These are phyloP conservation scores for Pichia sp. DNA, from an alignment of 1,139 yeast genomes.

Conservation along the genomic window DNA sequence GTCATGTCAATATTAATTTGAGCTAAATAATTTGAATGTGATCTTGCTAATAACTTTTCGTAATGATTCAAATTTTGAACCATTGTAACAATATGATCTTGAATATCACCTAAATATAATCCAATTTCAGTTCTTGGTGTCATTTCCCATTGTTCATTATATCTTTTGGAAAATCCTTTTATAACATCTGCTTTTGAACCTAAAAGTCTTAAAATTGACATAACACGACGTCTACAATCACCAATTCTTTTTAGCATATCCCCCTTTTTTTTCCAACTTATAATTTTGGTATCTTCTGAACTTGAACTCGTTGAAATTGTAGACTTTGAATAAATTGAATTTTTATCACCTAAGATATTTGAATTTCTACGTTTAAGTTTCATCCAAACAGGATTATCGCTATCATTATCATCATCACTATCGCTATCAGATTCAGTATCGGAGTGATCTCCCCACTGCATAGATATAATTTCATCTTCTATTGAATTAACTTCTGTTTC, in stretches of 20 bases:
- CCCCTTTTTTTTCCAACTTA: constrained; percentile 87
- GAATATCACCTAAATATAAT: constrained; percentile 88
- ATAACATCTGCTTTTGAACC: constrained; percentile 96
- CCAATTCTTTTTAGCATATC: constrained; percentile 94
- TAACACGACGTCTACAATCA: constrained; percentile 88
- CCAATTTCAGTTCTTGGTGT: constrained; percentile 76
- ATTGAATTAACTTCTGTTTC: constrained; percentile 89
- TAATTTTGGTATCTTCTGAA: constrained; percentile 44
- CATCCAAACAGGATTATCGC: constrained; percentile 22
- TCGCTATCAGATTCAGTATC: constrained; percentile 39
- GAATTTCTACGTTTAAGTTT: constrained; percentile 27
- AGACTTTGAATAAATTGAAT: constrained; percentile 13
- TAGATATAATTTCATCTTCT: constrained; percentile 80
- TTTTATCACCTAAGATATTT: constrained; percentile 21
- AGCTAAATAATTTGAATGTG: constrained; percentile 92
- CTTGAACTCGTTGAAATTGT: constrained; percentile 28
- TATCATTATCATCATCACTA: constrained; percentile 6
- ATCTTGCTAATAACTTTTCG: constrained; percentile 85
- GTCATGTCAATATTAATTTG: constrained; percentile 98
- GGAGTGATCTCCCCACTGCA: constrained; percentile 66
- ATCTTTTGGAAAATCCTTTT: constrained; percentile 86
- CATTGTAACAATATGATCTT: constrained; percentile 94
- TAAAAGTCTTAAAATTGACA: constrained; percentile 76
- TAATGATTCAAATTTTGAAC: constrained; percentile 89
- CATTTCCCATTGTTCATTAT: constrained; percentile 75